Percentiles rank a stretch among this genome's conserved stretches.
These are phyloP conservation scores for Penicillium crystallinum DNA, from an alignment of 495 filamentous ascomycete species.

Conservation along the genomic window DNA sequence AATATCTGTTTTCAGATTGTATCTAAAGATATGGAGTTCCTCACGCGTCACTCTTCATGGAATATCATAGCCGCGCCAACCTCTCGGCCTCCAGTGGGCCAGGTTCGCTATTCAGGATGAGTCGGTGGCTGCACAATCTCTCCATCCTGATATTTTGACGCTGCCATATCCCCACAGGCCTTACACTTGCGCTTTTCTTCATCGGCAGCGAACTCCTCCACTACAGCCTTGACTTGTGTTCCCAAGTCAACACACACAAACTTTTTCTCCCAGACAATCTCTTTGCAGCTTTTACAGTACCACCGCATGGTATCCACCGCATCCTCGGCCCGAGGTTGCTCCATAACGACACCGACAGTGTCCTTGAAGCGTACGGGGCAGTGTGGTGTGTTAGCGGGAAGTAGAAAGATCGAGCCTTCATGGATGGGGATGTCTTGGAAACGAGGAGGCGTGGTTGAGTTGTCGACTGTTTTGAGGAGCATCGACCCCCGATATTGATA, in stretches of 20 bases:
- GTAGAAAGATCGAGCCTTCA: conserved; percentile 91
- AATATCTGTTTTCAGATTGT: not conserved
- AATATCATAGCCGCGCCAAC: not conserved
- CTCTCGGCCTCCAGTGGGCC: not conserved
- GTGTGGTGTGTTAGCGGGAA: conserved; percentile 88
- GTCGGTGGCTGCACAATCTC: conserved; percentile 40
- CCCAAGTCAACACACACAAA: conserved; percentile 91
- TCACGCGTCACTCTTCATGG: conserved; percentile 6
- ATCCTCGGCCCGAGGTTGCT: conserved; percentile 69
- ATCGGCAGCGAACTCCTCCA: conserved; percentile 71
- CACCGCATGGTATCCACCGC: conserved; percentile 78
- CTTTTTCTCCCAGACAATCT: conserved; percentile 74
- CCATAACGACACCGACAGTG: conserved; percentile 80
- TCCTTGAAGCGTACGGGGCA: conserved; percentile 64
- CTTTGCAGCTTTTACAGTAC: conserved; percentile 64
- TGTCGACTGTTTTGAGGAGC: conserved; percentile 84
- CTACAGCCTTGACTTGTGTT: conserved; percentile 94
- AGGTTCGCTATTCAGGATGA: conserved; percentile 25
- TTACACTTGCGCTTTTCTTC: conserved; percentile 70
- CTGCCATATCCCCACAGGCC: conserved; percentile 70
- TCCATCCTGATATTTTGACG: conserved; percentile 37
- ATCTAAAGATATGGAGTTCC: conserved; percentile 5
- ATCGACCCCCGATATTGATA: conserved; percentile 92
- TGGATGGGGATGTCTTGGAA: conserved; percentile 84
- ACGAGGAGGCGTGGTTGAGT: conserved; percentile 42